Percentiles rank a stretch among this genome's conserved stretches.
Conservation (phyloP, 306 rosid genomes). For the Bauhinia variegata region DNA sequence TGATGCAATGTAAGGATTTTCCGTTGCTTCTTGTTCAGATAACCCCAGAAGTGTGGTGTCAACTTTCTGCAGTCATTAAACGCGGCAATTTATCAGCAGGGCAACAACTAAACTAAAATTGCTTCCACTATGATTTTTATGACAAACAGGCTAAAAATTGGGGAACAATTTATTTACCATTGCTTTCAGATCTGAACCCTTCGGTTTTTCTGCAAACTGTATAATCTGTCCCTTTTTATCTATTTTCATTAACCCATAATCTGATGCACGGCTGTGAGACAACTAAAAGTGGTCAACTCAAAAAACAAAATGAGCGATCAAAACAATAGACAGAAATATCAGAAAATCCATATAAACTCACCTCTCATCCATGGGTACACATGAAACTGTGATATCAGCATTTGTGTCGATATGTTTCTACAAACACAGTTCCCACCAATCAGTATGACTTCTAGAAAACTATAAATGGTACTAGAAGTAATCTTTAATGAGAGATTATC, state of each 20-base stretch:
- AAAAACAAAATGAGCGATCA: neutral
- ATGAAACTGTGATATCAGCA: conserved; percentile 95
- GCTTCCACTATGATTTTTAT: neutral
- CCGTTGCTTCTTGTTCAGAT: conserved; percentile 65
- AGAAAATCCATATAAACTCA: conserved; percentile 21
- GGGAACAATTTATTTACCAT: conserved; percentile 60
- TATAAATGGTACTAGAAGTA: neutral
- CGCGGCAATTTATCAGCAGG: conserved; percentile 25
- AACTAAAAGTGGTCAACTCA: conserved; percentile 9
- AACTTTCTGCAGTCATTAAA: conserved; percentile 67
- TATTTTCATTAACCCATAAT: conserved; percentile 89
- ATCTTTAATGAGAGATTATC: neutral
- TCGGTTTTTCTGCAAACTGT: conserved; percentile 92
- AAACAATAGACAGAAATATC: neutral
- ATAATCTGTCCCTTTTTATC: conserved; percentile 65
- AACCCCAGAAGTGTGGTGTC: conserved; percentile 85
- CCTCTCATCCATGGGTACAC: conserved; percentile 92
- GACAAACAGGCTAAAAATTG: conserved; percentile 6
- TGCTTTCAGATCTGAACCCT: conserved; percentile 81
- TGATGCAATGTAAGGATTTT: conserved; percentile 84
- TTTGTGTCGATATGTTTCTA: conserved; percentile 88
- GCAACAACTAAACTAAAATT: conserved; percentile 15
- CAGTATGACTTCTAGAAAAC: conserved; percentile 18
- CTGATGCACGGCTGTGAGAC: conserved; percentile 84
- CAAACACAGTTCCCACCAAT: conserved; percentile 31